phyloP scores from a whole-genome alignment of 129 eudicot species.

The Cynara cardunculus region DNA sequence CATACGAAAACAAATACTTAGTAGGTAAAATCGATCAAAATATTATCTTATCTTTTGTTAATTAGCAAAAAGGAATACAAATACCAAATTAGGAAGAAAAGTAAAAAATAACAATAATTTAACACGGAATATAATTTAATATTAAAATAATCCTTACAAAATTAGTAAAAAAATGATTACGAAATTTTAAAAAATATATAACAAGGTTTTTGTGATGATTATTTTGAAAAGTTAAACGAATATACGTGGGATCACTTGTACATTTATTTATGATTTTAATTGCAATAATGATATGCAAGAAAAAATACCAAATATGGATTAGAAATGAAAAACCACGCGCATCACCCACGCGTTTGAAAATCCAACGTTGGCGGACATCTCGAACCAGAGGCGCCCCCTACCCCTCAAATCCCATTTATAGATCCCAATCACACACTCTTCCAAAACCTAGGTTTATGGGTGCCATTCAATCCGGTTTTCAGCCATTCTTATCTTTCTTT shows the following conservation, averaged over 20 bases:
- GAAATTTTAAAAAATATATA: background rate
- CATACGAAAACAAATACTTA: background rate
- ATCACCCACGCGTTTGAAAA: slow-evolving; percentile 21
- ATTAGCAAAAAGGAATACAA: background rate
- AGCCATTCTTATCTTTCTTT: background rate
- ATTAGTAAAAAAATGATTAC: background rate
- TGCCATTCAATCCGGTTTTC: background rate
- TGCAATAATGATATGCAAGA: slow-evolving; percentile 30
- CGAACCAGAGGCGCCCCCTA: slow-evolving; percentile 35
- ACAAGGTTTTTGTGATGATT: background rate
- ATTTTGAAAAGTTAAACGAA: background rate
- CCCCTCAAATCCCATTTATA: slow-evolving; percentile 24
- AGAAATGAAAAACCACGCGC: slow-evolving; percentile 20
- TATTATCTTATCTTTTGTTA: background rate
- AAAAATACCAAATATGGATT: slow-evolving; percentile 9
- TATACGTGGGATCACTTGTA: background rate
- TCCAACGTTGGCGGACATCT: slow-evolving; percentile 33
- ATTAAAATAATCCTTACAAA: background rate
- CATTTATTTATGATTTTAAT: slow-evolving; percentile 25
- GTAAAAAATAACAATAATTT: background rate
- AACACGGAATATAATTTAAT: background rate
- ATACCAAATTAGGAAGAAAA: background rate
- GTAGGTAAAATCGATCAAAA: background rate
- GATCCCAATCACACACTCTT: background rate
- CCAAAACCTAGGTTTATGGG: background rate